Conservation (phyloP, 1,284 basidiomycete genomes). For the Heterobasidion parviporum region DNA sequence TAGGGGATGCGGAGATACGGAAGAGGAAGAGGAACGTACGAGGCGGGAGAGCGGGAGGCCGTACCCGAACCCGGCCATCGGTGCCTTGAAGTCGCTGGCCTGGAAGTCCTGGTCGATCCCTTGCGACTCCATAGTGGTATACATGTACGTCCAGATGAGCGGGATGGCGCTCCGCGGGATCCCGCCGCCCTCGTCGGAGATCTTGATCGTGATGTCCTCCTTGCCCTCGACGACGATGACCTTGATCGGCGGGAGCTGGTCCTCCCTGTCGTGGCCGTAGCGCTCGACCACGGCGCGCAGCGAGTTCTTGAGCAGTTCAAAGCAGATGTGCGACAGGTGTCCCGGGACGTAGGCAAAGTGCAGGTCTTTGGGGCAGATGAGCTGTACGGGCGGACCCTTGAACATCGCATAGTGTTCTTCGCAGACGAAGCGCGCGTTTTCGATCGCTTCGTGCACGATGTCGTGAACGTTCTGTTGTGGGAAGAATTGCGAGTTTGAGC, state of each 20-base stretch:
- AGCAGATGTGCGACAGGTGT: constrained; percentile 92
- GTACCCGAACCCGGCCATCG: constrained; percentile 98
- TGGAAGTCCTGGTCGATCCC: constrained; percentile 84
- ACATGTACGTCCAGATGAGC: constrained; percentile 99
- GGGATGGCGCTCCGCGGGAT: constrained; percentile 92
- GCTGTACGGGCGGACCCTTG: constrained; percentile 93
- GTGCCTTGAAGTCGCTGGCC: constrained; percentile 92
- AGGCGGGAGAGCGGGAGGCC: constrained; percentile 86
- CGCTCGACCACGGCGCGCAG: constrained; percentile 95
- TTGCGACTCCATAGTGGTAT: constrained; percentile 94
- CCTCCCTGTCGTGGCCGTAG: constrained; percentile 78
- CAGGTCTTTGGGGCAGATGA: constrained; percentile 87
- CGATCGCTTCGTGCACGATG: constrained; percentile 97
- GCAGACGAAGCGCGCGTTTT: constrained; percentile 97
- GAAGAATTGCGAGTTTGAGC: constrained; percentile 3
- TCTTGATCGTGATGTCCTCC: constrained; percentile 98
- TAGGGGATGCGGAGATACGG: constrained; percentile 1
- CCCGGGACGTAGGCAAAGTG: constrained; percentile 96
- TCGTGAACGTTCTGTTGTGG: constrained; percentile 78
- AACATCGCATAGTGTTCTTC: constrained; percentile 98
- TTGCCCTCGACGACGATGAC: constrained; percentile 94
- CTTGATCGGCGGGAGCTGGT: constrained; percentile 88
- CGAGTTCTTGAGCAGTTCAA: constrained; percentile 98
- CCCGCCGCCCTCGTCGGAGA: constrained; percentile 92
- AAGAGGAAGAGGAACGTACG: constrained; percentile 37